These are phyloP conservation scores for Hypoxylon sp. DNA, from an alignment of 2,329 filamentous ascomycete genomes.

Conservation along the genomic window DNA sequence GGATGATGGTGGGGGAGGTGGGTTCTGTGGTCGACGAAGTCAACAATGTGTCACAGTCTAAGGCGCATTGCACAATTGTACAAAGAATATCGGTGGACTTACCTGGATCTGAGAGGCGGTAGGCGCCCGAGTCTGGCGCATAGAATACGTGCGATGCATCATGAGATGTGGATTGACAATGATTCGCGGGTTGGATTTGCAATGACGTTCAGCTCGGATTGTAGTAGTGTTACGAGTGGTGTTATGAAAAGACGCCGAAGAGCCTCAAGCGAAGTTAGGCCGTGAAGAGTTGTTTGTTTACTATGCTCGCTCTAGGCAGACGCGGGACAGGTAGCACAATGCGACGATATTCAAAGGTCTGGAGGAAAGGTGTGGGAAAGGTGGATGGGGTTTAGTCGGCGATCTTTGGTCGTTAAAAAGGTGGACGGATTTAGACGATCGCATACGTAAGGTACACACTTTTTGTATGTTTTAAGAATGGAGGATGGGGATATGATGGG, in stretches of 20 bases:
- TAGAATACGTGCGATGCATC: constrained; percentile 99
- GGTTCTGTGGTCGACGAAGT: constrained; percentile 72
- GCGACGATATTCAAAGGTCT: constrained; percentile 27
- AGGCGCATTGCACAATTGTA: constrained; percentile 30
- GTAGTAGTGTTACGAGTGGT: background rate
- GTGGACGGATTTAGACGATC: constrained; percentile 41
- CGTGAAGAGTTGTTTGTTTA: background rate
- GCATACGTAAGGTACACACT: constrained; percentile 40
- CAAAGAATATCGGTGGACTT: constrained; percentile 43
- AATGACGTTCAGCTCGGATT: constrained; percentile 21
- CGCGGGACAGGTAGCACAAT: constrained; percentile 16
- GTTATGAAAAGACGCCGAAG: constrained; percentile 3
- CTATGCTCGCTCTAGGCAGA: background rate
- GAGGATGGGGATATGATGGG: constrained; percentile 34
- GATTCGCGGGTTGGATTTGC: constrained; percentile 2
- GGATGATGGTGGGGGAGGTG: constrained; percentile 89
- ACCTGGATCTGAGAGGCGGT: constrained; percentile 85
- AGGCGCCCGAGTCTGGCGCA: constrained; percentile 96
- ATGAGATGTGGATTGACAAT: constrained; percentile 48
- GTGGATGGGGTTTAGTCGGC: constrained; percentile 27
- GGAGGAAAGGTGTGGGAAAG: constrained; percentile 20
- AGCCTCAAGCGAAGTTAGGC: constrained; percentile 18
- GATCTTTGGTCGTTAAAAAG: constrained; percentile 36
- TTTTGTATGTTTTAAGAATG: constrained; percentile 28
- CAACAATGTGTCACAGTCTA: constrained; percentile 17